Conservation (phyloP, 768 basidiomycete species). For the Tulasnella sp. region DNA sequence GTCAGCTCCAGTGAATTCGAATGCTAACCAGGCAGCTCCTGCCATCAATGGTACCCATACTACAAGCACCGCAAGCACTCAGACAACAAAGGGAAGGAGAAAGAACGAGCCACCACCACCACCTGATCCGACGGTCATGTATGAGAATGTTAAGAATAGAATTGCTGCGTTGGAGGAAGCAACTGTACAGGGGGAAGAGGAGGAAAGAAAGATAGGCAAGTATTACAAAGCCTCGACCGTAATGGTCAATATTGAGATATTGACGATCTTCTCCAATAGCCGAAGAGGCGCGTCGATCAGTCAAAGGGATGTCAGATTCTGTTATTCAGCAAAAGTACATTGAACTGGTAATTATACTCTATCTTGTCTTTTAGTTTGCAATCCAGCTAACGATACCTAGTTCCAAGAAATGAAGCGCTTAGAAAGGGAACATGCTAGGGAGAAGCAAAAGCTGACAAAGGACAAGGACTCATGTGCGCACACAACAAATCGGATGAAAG, state of each 20-base stretch:
- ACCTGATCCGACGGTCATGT: slow-evolving; percentile 72
- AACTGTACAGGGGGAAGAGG: slow-evolving; percentile 75
- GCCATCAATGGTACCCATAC: slow-evolving; percentile 8
- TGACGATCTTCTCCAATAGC: slow-evolving; percentile 32
- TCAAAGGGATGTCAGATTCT: slow-evolving; percentile 70
- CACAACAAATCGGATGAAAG: not conserved
- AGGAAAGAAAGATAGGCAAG: slow-evolving; percentile 65
- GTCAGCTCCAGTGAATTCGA: too few species aligned
- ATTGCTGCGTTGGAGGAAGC: slow-evolving; percentile 86
- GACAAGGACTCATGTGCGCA: slow-evolving; percentile 74
- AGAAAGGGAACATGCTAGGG: slow-evolving; percentile 81
- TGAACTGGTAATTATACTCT: slow-evolving; percentile 52
- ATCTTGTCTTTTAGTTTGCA: not conserved
- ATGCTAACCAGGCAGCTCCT: too few species aligned
- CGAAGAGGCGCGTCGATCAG: slow-evolving; percentile 77
- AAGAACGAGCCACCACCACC: slow-evolving; percentile 55
- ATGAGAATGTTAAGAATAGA: slow-evolving; percentile 75
- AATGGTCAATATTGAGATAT: not conserved
- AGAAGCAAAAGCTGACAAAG: slow-evolving; percentile 80
- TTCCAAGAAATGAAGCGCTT: slow-evolving; percentile 79
- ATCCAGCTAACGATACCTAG: slow-evolving; percentile 30
- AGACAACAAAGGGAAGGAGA: slow-evolving; percentile 45
- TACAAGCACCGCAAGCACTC: not conserved
- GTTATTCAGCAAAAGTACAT: slow-evolving; percentile 78
- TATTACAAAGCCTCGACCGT: slow-evolving; percentile 11